A percentile compares a stretch with the other conserved stretches of the same genome.
phyloP scores from a whole-genome alignment of 2,329 filamentous ascomycete genomes.

The Didymella arachidicola region DNA sequence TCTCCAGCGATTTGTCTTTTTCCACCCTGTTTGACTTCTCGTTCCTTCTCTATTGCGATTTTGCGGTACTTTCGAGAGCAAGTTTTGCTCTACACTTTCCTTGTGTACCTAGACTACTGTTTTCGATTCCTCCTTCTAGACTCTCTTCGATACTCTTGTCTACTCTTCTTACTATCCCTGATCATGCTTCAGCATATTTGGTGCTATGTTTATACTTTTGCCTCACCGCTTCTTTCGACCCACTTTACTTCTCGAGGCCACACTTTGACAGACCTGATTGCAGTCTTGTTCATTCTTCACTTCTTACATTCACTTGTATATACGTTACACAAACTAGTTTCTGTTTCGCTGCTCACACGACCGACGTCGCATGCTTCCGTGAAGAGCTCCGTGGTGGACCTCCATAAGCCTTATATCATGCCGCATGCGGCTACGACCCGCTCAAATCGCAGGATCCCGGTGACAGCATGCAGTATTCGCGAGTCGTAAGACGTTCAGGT shows the following conservation, averaged over 20 bases:
- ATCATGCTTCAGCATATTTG: conserved; percentile 11
- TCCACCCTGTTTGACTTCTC: conserved; percentile 27
- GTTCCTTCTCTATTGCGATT: conserved; percentile 5
- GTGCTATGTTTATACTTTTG: conserved; percentile 1
- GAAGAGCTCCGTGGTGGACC: not conserved
- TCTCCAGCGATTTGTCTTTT: conserved; percentile 27
- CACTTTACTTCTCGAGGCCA: not conserved
- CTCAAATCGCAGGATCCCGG: not conserved
- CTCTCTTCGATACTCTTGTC: conserved; percentile 19
- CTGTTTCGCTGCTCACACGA: not conserved
- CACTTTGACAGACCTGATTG: not conserved
- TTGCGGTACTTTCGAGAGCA: conserved; percentile 6
- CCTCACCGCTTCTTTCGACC: conserved; percentile 1
- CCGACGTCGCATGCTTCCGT: conserved; percentile 1
- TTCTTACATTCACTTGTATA: conserved; percentile 34
- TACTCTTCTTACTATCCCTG: conserved; percentile 15
- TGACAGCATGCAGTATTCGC: conserved; percentile 5
- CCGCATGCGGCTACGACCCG: conserved; percentile 14
- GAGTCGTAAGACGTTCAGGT: conserved; percentile 23
- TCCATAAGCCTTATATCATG: conserved; percentile 2
- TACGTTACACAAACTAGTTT: conserved; percentile 15
- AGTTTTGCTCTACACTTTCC: conserved; percentile 10
- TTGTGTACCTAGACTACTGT: conserved; percentile 11
- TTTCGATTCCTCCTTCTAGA: conserved; percentile 5
- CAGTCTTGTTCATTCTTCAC: conserved; percentile 1